Evolutionary conservation across 257 asterid species (phyloP).

Genomic region (Gentiana dahurica): DNA sequence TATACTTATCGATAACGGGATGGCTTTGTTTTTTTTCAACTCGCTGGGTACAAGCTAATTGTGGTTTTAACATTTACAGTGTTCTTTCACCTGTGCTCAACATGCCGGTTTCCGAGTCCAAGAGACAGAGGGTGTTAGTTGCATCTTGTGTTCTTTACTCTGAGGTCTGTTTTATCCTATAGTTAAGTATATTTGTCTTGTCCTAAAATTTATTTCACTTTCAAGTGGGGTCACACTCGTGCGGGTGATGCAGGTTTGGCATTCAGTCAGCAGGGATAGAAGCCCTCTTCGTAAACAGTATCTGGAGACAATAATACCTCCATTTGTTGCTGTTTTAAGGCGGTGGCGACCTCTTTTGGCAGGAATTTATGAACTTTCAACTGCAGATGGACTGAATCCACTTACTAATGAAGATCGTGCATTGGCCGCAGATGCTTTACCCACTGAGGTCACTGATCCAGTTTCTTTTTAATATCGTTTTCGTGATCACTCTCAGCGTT

Average conservation of each 20-base stretch:
- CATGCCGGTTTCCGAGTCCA: constrained; percentile 84
- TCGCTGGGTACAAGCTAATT: constrained; percentile 19
- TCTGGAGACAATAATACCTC: constrained; percentile 88
- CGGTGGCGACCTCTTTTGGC: constrained; percentile 99
- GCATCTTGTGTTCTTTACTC: constrained; percentile 90
- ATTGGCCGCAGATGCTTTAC: constrained; percentile 93
- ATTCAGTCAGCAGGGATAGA: constrained; percentile 78
- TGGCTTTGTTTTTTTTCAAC: background rate
- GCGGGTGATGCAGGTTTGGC: constrained; percentile 61
- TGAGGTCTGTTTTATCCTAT: constrained; percentile 50
- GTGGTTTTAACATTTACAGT: constrained; percentile 35
- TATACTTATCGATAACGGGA: too few relatives aligned
- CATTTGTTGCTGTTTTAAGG: constrained; percentile 88
- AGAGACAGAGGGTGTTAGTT: constrained; percentile 93
- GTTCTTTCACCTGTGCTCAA: constrained; percentile 90
- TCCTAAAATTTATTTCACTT: background rate
- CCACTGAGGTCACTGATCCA: constrained; percentile 59
- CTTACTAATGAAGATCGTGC: constrained; percentile 92
- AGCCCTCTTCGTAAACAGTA: constrained; percentile 83
- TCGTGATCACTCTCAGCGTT: constrained; percentile 10
- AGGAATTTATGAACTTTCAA: constrained; percentile 88
- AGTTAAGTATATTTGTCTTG: background rate
- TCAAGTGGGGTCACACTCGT: background rate
- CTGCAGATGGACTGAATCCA: constrained; percentile 92
- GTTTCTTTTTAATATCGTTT: background rate